Base-by-base conservation (phyloP, 495 filamentous ascomycete species). In the Lophium mytilinum region DNA sequence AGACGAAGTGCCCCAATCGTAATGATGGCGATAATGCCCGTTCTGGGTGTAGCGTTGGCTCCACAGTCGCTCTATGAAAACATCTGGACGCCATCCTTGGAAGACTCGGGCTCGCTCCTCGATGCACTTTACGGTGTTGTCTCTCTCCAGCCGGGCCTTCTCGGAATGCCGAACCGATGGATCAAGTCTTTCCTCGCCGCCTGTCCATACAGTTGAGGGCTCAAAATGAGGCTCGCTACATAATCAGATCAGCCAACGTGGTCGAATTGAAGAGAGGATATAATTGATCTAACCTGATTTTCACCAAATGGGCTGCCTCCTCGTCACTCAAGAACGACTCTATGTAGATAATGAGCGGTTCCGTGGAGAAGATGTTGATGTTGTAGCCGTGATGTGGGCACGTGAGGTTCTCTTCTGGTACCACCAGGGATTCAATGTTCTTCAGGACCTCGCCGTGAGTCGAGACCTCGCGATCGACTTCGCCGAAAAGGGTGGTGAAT, bases 51-150 rank as follows among this genome's bases (percentile, higher is more conserved):
- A 84, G 45, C 76, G 75, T 61, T 86, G 83, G 0, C 75, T 75
- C 76, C 79, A 80, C 68, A 84, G 76, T 51, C 75, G 75, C 68
- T 86, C 82, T 69, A 85, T 80, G 58, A 78, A 79, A 0, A 83
- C 73, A 49, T 81, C 63, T 11, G 75, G 72, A 1, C 73, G 73
- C 81, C 80, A 85, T 68, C 86, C 86, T 59, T 88, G 86, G 69
- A 90, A 85, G n/a, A 74, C 50, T 9, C 81, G 75, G 9, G 86
- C 86, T 37, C 86, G 84, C 30, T 76, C 71, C 61, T 87, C 83
- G 56, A 89, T 80, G 71, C 86, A 89, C 35, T 80, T 78, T 4
- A 88, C 82, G 1, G 79, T 72, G 39, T 72, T 64, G 68, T 85
- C 80, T 66, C 80, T 79, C 21, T 75, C 71, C 41, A 85, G 73